Evolutionary conservation across 2,329 filamentous ascomycete species (phyloP).

Genomic region (Stachybotrys chartarum): DNA sequence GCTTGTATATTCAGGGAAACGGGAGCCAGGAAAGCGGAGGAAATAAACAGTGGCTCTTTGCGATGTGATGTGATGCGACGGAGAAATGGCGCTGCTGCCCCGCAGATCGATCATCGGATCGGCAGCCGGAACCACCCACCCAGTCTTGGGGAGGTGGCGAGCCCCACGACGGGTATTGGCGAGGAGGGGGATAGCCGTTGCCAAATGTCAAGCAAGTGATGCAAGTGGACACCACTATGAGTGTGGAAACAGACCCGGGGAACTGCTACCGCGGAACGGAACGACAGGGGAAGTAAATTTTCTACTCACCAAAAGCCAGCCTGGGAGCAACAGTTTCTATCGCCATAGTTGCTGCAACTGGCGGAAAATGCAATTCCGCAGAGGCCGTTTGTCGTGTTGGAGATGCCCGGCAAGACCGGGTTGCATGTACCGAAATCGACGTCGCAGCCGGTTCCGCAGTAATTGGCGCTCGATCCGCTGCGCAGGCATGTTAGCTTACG

Average conservation of each 20-base stretch:
- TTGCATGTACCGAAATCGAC: constrained; percentile 25
- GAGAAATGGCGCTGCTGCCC: background rate
- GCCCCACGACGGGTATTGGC: background rate
- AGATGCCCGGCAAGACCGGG: constrained; percentile 10
- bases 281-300: background rate
- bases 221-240: background rate
- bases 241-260: too few relatives aligned
- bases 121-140: background rate
- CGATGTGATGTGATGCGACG: too few relatives aligned
- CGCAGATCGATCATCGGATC: background rate
- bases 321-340: constrained; percentile 27
- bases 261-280: background rate
- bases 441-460: constrained; percentile 32
- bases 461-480: constrained; percentile 21
- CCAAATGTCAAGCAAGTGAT: background rate
- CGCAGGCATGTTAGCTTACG: background rate
- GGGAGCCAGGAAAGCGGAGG: too few relatives aligned
- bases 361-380: constrained; percentile 23
- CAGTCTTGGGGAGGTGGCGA: background rate
- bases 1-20: too few relatives aligned
- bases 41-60: too few relatives aligned
- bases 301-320: constrained; percentile 26
- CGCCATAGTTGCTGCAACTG: constrained; percentile 21
- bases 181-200: background rate
- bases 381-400: constrained; percentile 27